Base-by-base conservation (phyloP, 1,284 basidiomycete species). In the Puccinia sorghi region DNA sequence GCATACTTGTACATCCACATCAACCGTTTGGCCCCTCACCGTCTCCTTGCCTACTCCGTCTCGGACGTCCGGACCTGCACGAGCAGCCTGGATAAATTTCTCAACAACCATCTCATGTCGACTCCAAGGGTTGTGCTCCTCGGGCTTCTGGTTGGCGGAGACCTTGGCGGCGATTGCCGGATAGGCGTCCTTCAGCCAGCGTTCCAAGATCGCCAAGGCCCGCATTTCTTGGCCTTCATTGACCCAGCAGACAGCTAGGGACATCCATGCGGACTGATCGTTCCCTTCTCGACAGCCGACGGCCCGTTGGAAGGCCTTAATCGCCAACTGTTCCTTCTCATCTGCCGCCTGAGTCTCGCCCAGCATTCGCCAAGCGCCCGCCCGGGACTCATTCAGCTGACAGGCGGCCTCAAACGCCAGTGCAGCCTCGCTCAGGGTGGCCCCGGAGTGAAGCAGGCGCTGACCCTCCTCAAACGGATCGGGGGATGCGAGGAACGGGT, bases 271-370 rank as follows among this genome's bases (percentile, higher is more conserved):
- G 20, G 87, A 84, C 90, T 89, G 2, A 89, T 90, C 79, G 22
- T 59, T 59, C 7, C 37, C 50, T 85, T 87, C 82, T 9, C 81
- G 74, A 73, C 82, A 75, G 89, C 80, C 82, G 56, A 92, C 87
- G 5, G 91, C 93, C 80, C 89, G 91, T 88, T 88, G 87, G 71
- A 88, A 86, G 12, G 88, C 88, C 12, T 86, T 83, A 73, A 88
- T 86, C 4, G 88, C 88, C 80, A 86, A 86, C 20, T 86, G 85
- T 83, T 89, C 88, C 81, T 87, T 87, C 81, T 99, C 97, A 83
- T 99, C 95, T 91, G 98, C 97, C 66, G 93, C 95, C 82, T 95
- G 89, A 0, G 92, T 92, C 85, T 97, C 93, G 11, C 97, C 97
- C 0, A 99, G 87, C 32, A 96, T 86, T 43, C 95, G 90, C 97